These are phyloP conservation scores for Elaeagnus macrophylla DNA, from an alignment of 306 rosid genomes.

Conservation along the genomic window DNA sequence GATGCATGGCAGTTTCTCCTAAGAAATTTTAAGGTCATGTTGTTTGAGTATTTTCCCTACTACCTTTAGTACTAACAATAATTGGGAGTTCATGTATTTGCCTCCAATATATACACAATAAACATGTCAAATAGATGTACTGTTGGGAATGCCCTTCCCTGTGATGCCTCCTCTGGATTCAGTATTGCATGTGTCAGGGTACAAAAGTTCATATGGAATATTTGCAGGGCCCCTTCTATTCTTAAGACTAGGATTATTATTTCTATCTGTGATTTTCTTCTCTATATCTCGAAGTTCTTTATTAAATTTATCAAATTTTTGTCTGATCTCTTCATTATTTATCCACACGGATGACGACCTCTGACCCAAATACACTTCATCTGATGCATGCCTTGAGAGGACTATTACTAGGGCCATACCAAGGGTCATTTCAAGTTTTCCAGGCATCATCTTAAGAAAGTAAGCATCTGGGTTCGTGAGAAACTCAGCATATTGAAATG, in stretches of 20 bases:
- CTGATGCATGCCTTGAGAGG: conserved; percentile 37
- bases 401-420: conserved; percentile 37
- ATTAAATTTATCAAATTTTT: conserved; percentile 38
- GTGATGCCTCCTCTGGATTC: conserved; percentile 31
- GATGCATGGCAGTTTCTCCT: neutral
- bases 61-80: too few species aligned
- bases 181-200: conserved; percentile 34
- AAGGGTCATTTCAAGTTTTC: conserved; percentile 43
- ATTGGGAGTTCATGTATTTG: too few species aligned
- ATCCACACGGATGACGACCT: conserved; percentile 42
- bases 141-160: conserved; percentile 46
- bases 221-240: conserved; percentile 48
- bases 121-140: conserved; percentile 40
- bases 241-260: conserved; percentile 44
- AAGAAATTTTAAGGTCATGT: neutral
- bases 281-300: conserved; percentile 40
- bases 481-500: conserved; percentile 46
- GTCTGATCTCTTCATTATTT: conserved; percentile 33
- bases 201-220: conserved; percentile 36
- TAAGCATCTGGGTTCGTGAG: conserved; percentile 56
- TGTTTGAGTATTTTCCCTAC: too few species aligned
- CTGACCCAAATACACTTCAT: conserved; percentile 49
- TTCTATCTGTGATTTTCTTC: conserved; percentile 37
- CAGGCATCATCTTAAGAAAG: conserved; percentile 47
- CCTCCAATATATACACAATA: too few species aligned